Conservation (phyloP, 495 filamentous ascomycete species). For the Halenospora varia region DNA sequence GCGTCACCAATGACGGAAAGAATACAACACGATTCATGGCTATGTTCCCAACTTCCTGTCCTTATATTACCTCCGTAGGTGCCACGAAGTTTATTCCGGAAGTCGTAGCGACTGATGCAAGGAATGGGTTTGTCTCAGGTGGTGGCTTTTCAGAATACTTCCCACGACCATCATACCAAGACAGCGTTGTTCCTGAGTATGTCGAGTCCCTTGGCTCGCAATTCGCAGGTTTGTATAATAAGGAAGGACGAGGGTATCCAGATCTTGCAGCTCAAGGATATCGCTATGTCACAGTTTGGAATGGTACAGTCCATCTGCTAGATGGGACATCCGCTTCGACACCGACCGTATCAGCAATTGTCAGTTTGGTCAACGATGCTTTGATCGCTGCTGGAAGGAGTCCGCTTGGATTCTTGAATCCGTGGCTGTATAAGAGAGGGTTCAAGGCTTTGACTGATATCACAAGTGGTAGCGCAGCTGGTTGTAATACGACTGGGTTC, state of each 20-base stretch:
- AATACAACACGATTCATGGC: conserved; percentile 57
- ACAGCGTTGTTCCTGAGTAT: conserved; percentile 51
- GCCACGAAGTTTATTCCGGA: conserved; percentile 57
- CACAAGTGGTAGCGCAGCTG: conserved; percentile 36
- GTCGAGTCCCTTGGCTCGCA: conserved; percentile 30
- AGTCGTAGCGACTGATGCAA: conserved; percentile 51
- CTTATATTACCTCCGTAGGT: conserved; percentile 75
- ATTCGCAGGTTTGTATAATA: conserved; percentile 30
- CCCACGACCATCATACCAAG: conserved; percentile 59
- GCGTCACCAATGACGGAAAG: conserved; percentile 62
- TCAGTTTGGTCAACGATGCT: conserved; percentile 61
- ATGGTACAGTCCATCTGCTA: conserved; percentile 42
- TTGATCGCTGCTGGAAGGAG: conserved; percentile 49
- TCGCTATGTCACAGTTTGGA: conserved; percentile 35
- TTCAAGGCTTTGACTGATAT: conserved; percentile 56
- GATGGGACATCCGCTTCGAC: conserved; percentile 31
- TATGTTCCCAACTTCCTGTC: conserved; percentile 73
- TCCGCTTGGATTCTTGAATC: conserved; percentile 60
- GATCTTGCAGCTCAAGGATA: conserved; percentile 64
- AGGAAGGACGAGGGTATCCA: conserved; percentile 62
- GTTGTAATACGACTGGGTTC: conserved; percentile 54
- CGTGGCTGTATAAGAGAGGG: conserved; percentile 54
- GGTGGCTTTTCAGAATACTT: conserved; percentile 72
- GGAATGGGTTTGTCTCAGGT: conserved; percentile 53
- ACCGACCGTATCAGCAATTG: conserved; percentile 36